A percentile compares a stretch with the other conserved stretches of the same genome.
phyloP scores from a whole-genome alignment of 2,329 filamentous ascomycete species.

The Trichoderma pleuroti region DNA sequence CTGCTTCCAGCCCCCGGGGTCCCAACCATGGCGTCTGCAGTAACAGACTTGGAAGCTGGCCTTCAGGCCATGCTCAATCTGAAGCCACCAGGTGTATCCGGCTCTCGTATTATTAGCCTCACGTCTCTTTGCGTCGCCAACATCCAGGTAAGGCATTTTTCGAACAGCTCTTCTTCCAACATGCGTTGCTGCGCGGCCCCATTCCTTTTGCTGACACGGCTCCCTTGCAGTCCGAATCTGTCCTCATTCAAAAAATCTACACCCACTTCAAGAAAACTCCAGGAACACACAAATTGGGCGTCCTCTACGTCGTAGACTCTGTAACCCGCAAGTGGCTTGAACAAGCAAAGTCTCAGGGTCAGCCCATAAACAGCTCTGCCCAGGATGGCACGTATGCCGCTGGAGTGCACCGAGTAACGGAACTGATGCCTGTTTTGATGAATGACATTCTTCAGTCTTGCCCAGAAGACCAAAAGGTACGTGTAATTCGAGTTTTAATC shows the following conservation, averaged over 20 bases:
- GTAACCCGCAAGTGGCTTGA: conserved; percentile 99
- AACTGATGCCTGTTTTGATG: conserved; percentile 90
- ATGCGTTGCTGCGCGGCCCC: not conserved
- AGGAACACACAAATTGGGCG: conserved; percentile 93
- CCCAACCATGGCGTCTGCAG: conserved; percentile 73
- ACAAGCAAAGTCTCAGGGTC: conserved; percentile 81
- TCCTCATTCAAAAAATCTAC: conserved; percentile 93
- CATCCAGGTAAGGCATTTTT: conserved; percentile 65
- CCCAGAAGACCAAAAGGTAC: conserved; percentile 95
- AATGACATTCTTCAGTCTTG: conserved; percentile 87
- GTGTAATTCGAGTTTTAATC: conserved; percentile 40
- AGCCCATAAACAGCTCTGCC: conserved; percentile 75
- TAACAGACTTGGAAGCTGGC: conserved; percentile 85
- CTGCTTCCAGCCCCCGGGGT: conserved; percentile 25
- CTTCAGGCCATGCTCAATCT: conserved; percentile 87
- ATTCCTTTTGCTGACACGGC: not conserved
- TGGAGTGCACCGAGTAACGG: conserved; percentile 93
- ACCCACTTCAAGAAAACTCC: conserved; percentile 96
- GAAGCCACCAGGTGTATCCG: conserved; percentile 91
- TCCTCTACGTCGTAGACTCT: conserved; percentile 99
- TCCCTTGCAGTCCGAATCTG: conserved; percentile 73
- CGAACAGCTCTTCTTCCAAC: not conserved
- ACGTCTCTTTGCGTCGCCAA: conserved; percentile 85
- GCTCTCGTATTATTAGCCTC: conserved; percentile 83
- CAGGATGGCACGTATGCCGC: conserved; percentile 91